Base-by-base conservation (phyloP, 768 basidiomycete species). In the Pulveroboletus frians region DNA sequence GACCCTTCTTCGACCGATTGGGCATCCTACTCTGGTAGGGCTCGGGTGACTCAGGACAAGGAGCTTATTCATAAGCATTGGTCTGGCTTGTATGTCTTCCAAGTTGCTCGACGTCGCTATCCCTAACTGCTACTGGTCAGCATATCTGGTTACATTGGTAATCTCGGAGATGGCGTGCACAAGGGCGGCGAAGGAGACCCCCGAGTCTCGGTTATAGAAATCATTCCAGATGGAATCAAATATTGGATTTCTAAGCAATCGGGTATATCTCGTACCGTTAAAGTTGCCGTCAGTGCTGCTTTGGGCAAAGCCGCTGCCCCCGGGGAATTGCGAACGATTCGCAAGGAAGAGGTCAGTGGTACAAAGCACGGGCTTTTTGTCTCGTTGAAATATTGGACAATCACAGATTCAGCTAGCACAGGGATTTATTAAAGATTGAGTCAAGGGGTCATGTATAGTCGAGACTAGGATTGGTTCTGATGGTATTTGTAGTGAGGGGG, bases 81-180 rank as follows among this genome's bases (percentile, higher is more conserved):
- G 81, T 80, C 70, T n/a, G 56, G 70, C 52, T 63, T 67, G 83
- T 80, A 20, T 46, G 74, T 66, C 20, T 27, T 29, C 13, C 9
- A 34, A 31, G 18, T 10, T 2, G 5, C 8, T 14, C 40, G 10
- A 49, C 51, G 15, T 32, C 18, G 13, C 26, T 32, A 23, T 35
- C 26, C 30, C 11, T 49, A 34, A 56, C 41, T 15, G 4, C 17
- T 36, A 3, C 32, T 40, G 39, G 40, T 18, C 41, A 88, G 85
- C 3, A 73, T 79, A 29, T 65, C 76, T 9, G 85, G 84, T 0
- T 96, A 90, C 76, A 94, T 94, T 58, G 90, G 88, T 32, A 85
- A 95, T 62, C 73, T 93, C 47, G 83, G 84, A 29, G 92, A 95
- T 55, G 88, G 88, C 15, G 70, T 85, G 6, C 92, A 93, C 66